Evolutionary conservation across 2,329 filamentous ascomycete species (phyloP).

Genomic region (Aspergillus candidus): DNA sequence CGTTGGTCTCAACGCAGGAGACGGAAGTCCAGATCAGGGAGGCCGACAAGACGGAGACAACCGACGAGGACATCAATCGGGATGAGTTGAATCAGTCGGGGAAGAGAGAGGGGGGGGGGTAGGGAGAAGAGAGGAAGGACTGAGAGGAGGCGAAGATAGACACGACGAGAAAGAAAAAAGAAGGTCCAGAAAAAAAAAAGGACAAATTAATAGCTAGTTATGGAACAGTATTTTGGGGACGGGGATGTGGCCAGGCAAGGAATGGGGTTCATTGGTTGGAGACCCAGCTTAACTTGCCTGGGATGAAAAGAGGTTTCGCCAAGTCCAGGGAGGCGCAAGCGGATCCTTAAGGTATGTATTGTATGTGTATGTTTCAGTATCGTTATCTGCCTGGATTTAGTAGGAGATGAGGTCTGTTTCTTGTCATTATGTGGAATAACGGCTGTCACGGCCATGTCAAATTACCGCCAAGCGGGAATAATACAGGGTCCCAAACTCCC

Average conservation of each 20-base stretch:
- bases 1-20: constrained; percentile 20
- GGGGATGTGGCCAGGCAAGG: constrained; percentile 17
- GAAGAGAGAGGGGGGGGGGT: constrained; percentile 18
- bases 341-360: constrained; percentile 15
- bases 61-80: constrained; percentile 27
- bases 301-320: constrained; percentile 20
- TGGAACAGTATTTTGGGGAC: constrained; percentile 17
- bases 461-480: no score
- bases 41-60: constrained; percentile 16
- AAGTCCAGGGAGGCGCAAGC: constrained; percentile 34
- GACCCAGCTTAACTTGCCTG: background rate
- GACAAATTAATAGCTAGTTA: no score
- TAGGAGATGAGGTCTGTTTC: no score
- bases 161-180: constrained; percentile 3
- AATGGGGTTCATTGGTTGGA: no score
- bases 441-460: no score
- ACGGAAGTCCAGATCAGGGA: constrained; percentile 20
- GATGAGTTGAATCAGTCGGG: constrained; percentile 5
- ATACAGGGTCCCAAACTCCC: no score
- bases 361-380: constrained; percentile 1
- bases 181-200: no score
- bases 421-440: no score
- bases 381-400: background rate
- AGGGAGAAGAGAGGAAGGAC: constrained; percentile 16
- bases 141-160: constrained; percentile 18